Evolutionary conservation across 139 green algal genomes (phyloP), one percentile per base, ranked within the genome.

Genomic region (Axilococcus clingmanii): DNA sequence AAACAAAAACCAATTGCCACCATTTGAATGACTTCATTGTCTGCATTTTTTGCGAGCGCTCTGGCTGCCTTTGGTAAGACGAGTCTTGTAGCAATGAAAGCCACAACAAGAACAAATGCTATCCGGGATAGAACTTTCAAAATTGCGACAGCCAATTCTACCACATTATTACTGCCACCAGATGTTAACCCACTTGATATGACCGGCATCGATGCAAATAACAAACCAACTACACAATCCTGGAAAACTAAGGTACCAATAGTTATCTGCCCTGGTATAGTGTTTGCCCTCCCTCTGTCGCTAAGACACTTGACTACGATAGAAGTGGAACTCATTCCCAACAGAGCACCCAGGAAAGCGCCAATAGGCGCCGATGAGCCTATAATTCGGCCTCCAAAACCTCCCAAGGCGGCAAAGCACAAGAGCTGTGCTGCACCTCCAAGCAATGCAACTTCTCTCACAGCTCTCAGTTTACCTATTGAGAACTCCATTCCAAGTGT

Each of bases 171-270:
- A 5, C 22, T 36, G 27, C 46, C 20, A 30, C 38, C 38, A 45
- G 6, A 16, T 32, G 34, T 35, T 50, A n/a, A 23, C 33, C 40
- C 40, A 12, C 42, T 50, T 11, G 65, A 61, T 29, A 96, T 76
- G 14, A 90, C 63, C 0, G 88, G 88, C 79, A 94, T 86, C 45
- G 94, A 69, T 15, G 89, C 89, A 78, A 97, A 95, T 55, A 97
- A 80, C 11, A 97, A 64, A 12, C 90, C 90, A 17, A 97, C 79
- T 25, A 83, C 70, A 53, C 79, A 92, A 61, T 97, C 90, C 72
- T 97, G 88, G 6, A 61, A 45, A 32, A 96, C 82, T 22, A 96
- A 75, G 0, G 84, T 96, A 19, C 88, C 88, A 3, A 96, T 80
- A 3, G 78, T 93, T 55, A 97, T 95, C 65, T 94, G 80, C 4